A percentile compares a stretch with the other conserved stretches of the same genome.
Conservation (phyloP, 2,329 filamentous ascomycete genomes). For the Neofusicoccum parvum region DNA sequence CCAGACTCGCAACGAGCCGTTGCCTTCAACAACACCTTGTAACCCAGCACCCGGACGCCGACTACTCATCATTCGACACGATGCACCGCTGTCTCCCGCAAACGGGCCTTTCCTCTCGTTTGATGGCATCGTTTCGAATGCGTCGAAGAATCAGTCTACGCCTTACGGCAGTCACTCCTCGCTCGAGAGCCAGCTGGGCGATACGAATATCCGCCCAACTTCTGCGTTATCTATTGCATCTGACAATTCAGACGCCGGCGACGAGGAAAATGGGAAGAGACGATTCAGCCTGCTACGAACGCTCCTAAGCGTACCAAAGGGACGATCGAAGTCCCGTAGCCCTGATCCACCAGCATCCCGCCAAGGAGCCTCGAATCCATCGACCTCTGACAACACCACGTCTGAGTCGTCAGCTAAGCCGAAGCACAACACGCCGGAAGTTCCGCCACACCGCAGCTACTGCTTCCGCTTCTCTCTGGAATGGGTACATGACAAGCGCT, state of each 20-base stretch:
- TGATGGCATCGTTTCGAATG: slow-evolving; percentile 57
- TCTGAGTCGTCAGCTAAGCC: slow-evolving; percentile 18
- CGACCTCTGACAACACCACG: slow-evolving; percentile 21
- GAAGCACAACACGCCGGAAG: slow-evolving; percentile 40
- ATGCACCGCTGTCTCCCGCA: slow-evolving; percentile 60
- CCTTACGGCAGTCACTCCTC: slow-evolving; percentile 6
- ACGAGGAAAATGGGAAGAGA: slow-evolving; percentile 51
- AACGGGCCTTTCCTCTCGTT: slow-evolving; percentile 63
- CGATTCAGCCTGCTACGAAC: slow-evolving; percentile 66
- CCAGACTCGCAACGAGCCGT: slow-evolving; percentile 57
- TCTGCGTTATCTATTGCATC: slow-evolving; percentile 35
- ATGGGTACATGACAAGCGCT: slow-evolving; percentile 58
- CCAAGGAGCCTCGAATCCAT: slow-evolving; percentile 26
- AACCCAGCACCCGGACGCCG: slow-evolving; percentile 82
- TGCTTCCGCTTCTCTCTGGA: slow-evolving; percentile 76
- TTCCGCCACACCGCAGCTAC: slow-evolving; percentile 59
- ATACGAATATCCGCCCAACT: slow-evolving; percentile 32
- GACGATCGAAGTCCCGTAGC: slow-evolving; percentile 45
- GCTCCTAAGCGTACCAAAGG: slow-evolving; percentile 56
- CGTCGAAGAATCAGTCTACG: slow-evolving; percentile 25
- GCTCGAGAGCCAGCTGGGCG: slow-evolving; percentile 23
- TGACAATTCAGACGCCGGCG: slow-evolving; percentile 33
- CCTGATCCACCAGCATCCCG: slow-evolving; percentile 24
- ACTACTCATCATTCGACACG: slow-evolving; percentile 86
- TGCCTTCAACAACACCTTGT: slow-evolving; percentile 77